Base-by-base conservation (phyloP, 768 basidiomycete species). In the Tylopilus vinaceipallidus region DNA sequence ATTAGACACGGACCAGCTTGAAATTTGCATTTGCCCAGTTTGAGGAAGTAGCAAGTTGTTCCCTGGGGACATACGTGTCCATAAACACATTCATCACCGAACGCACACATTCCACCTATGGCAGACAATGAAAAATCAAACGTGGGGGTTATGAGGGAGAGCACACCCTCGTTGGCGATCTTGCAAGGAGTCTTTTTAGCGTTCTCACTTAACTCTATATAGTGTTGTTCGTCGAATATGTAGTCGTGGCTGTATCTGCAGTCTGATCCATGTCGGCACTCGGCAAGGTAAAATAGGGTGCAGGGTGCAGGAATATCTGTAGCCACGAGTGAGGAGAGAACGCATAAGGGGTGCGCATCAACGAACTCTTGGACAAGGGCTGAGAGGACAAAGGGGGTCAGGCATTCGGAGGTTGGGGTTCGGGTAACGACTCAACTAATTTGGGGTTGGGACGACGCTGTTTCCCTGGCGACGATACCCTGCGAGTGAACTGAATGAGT, bases 201-300 rank as follows among this genome's bases (percentile, higher is more conserved):
- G 47, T 80, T 83, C 41, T 66, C 57, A 36, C 75, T 72, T 45
- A 86, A 75, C 62, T 80, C 75, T 45, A 69, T 62, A 50, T 76
- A 78, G 50, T 86, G 73, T 38, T 83, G 79, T 4, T 69, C 69
- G 22, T 77, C 72, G 6, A 86, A 66, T 27, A 80, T 51, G 58
- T 84, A 86, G 56, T 86, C 78, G 49, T 86, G 84, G 13, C 66
- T 78, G 52, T 80, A 86, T 66, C 75, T 79, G 62, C 84, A 86
- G 22, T 75, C 74, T 9, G 68, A 60, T 14, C 80, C 82, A 47
- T 77, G 76, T 59, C 81, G 80, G 71, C 84, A 86, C 40, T 71
- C 73, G 26, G 79, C 74, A 23, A 86, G 70, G 61, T 84, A 86
- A 66, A 81, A 84, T 42, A 83, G 66, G 16, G 82, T 84, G 61